These are phyloP conservation scores for Colletotrichum cordylinicola DNA, from an alignment of 2,329 filamentous ascomycete species.

Conservation along the genomic window DNA sequence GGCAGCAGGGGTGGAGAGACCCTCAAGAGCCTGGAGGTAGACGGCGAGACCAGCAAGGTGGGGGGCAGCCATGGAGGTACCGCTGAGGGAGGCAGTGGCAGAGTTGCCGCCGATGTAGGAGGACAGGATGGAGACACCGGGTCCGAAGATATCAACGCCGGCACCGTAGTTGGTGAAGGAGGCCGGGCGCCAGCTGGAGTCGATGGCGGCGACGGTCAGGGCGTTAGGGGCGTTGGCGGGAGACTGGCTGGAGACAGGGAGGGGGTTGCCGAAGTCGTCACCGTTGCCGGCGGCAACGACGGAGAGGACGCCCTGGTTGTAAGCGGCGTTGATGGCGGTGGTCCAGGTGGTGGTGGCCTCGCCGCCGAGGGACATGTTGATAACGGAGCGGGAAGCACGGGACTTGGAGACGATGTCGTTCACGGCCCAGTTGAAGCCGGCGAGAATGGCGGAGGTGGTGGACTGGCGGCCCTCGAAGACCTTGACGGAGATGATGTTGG, in stretches of 20 bases:
- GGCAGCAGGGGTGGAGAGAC: slow-evolving; percentile 42
- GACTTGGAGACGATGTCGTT: slow-evolving; percentile 47
- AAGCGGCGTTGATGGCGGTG: slow-evolving; percentile 51
- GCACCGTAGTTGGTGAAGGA: slow-evolving; percentile 57
- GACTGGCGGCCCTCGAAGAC: slow-evolving; percentile 40
- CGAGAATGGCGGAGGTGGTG: slow-evolving; percentile 33
- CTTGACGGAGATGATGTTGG: slow-evolving; percentile 50
- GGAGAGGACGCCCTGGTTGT: slow-evolving; percentile 51
- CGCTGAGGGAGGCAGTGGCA: slow-evolving; percentile 54
- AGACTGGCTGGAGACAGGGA: slow-evolving; percentile 38
- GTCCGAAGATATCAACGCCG: slow-evolving; percentile 56
- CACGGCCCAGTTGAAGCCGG: slow-evolving; percentile 47
- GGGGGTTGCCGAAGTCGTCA: slow-evolving; percentile 32
- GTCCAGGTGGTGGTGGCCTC: slow-evolving; percentile 48
- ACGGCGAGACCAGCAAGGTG: slow-evolving; percentile 66
- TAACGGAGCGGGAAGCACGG: slow-evolving; percentile 49
- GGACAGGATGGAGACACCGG: slow-evolving; percentile 51
- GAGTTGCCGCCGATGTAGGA: slow-evolving; percentile 48
- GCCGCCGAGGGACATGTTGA: slow-evolving; percentile 63
- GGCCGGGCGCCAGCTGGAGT: slow-evolving; percentile 41
- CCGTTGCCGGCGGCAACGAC: slow-evolving; percentile 62
- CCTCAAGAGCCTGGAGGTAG: slow-evolving; percentile 57
- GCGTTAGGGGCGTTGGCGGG: slow-evolving; percentile 54
- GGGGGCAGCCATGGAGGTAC: slow-evolving; percentile 68
- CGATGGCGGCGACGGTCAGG: slow-evolving; percentile 59